Evolutionary conservation across 768 basidiomycete species (phyloP).

Genomic region (Termitomyces sp.): DNA sequence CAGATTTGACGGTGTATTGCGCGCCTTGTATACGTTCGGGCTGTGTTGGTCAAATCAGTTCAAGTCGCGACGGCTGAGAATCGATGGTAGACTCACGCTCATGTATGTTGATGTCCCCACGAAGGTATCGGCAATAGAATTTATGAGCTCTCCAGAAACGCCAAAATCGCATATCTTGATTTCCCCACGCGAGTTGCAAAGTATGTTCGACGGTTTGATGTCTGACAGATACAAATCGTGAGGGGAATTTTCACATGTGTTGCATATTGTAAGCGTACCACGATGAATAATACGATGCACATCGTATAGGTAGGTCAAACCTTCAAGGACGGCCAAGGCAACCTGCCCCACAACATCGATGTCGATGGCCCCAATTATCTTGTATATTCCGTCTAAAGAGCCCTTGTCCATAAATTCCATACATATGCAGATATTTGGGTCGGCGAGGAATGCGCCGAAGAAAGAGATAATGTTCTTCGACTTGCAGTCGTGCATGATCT

Average conservation of each 20-base stretch:
- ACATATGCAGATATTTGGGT: slow-evolving; percentile 98
- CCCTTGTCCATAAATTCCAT: slow-evolving; percentile 98
- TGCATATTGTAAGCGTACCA: slow-evolving; percentile 46
- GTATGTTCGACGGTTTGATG: slow-evolving; percentile 98
- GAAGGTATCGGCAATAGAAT: slow-evolving; percentile 98
- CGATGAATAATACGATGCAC: slow-evolving; percentile 97
- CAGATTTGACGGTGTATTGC: slow-evolving; percentile 97
- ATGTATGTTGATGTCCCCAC: slow-evolving; percentile 99
- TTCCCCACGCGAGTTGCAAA: slow-evolving; percentile 89
- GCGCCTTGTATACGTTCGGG: slow-evolving; percentile 99
- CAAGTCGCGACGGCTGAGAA: neutral
- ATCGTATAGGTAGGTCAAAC: slow-evolving; percentile 96
- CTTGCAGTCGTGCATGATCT: slow-evolving; percentile 98
- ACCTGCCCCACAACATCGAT: slow-evolving; percentile 91
- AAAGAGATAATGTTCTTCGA: slow-evolving; percentile 95
- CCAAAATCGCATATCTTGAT: slow-evolving; percentile 99
- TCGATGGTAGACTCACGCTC: slow-evolving; percentile 65
- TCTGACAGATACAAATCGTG: slow-evolving; percentile 48
- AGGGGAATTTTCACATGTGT: neutral
- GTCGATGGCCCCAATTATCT: slow-evolving; percentile 89
- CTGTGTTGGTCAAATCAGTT: slow-evolving; percentile 34
- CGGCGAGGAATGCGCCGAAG: slow-evolving; percentile 93
- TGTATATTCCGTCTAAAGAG: slow-evolving; percentile 92
- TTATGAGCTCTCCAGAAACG: slow-evolving; percentile 97
- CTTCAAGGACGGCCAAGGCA: slow-evolving; percentile 91